phyloP scores from a whole-genome alignment of 2,329 filamentous ascomycete species.

The Colletotrichum camelliae region DNA sequence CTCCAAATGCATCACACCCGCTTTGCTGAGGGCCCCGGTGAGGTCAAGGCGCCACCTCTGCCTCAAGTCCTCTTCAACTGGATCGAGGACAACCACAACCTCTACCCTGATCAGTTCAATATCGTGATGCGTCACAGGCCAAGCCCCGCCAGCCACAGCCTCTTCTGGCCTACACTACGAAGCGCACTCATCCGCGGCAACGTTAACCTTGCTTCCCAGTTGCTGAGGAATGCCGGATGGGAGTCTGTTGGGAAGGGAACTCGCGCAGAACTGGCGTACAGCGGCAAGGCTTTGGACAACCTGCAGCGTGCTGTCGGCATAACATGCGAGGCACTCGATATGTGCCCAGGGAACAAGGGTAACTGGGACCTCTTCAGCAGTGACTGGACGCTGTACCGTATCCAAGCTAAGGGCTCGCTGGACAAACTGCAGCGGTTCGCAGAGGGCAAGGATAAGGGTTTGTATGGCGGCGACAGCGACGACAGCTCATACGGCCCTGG shows the following conservation, averaged over 20 bases:
- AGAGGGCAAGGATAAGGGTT: constrained; percentile 68
- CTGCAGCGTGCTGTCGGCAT: constrained; percentile 74
- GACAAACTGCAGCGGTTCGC: constrained; percentile 78
- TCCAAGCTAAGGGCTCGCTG: constrained; percentile 72
- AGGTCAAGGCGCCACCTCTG: constrained; percentile 58
- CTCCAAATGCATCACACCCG: constrained; percentile 78
- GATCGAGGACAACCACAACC: constrained; percentile 78
- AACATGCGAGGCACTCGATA: constrained; percentile 72
- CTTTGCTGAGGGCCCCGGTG: constrained; percentile 38
- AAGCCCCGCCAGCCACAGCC: constrained; percentile 75
- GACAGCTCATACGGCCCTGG: constrained; percentile 40
- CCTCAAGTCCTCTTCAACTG: constrained; percentile 84
- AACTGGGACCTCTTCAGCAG: constrained; percentile 85
- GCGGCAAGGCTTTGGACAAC: constrained; percentile 76
- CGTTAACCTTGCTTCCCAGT: constrained; percentile 66
- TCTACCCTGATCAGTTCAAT: constrained; percentile 70
- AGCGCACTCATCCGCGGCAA: constrained; percentile 77
- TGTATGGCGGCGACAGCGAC: constrained; percentile 30
- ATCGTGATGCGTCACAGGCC: constrained; percentile 69
- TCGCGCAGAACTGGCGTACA: constrained; percentile 71
- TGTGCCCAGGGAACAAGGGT: constrained; percentile 71
- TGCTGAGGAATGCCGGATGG: constrained; percentile 81
- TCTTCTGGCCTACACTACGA: constrained; percentile 89
- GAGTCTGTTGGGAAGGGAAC: constrained; percentile 74
- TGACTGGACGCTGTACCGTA: constrained; percentile 85